Percentiles rank a stretch among this genome's conserved stretches.
Evolutionary conservation across 2,329 filamentous ascomycete species (phyloP).

Genomic region (Epichloe glyceriae): DNA sequence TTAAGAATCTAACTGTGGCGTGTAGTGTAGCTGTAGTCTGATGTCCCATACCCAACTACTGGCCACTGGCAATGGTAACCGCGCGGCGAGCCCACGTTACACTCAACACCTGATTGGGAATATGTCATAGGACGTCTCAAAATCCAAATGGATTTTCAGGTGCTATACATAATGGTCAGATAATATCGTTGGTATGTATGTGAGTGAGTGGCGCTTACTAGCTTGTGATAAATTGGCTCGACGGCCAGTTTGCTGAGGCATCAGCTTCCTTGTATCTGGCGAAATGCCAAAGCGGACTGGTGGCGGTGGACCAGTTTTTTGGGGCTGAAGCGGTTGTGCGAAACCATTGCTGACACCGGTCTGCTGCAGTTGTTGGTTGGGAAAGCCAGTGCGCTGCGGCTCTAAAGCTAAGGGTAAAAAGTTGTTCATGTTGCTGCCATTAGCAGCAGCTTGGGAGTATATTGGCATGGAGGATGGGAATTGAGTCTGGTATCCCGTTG

Average conservation of each 20-base stretch:
- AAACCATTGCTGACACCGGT: constrained; percentile 40
- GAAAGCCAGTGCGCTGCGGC: constrained; percentile 44
- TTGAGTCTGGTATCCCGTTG: constrained; percentile 44
- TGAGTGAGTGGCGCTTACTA: constrained; percentile 49
- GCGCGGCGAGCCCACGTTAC: neutral
- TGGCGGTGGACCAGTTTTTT: constrained; percentile 56
- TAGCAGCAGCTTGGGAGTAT: constrained; percentile 31
- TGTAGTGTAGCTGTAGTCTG: neutral
- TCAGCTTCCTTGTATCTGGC: constrained; percentile 59
- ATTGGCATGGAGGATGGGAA: constrained; percentile 24
- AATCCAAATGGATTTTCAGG: constrained; percentile 44
- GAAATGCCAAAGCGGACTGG: constrained; percentile 79
- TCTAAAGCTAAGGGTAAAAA: constrained; percentile 47
- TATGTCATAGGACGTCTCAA: constrained; percentile 11
- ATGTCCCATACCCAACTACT: neutral
- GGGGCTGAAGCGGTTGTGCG: constrained; percentile 32
- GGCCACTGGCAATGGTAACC: neutral
- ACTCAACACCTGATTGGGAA: neutral
- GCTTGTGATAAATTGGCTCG: constrained; percentile 87
- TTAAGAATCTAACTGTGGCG: neutral
- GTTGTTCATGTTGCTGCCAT: constrained; percentile 37
- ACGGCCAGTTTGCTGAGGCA: constrained; percentile 75
- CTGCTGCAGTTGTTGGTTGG: constrained; percentile 33
- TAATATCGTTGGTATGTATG: neutral
- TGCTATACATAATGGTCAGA: constrained; percentile 19